Percentiles rank a stretch among this genome's conserved stretches.
Evolutionary conservation across 2,329 filamentous ascomycete genomes (phyloP).

Genomic region (Neocatenulostroma microsporum): DNA sequence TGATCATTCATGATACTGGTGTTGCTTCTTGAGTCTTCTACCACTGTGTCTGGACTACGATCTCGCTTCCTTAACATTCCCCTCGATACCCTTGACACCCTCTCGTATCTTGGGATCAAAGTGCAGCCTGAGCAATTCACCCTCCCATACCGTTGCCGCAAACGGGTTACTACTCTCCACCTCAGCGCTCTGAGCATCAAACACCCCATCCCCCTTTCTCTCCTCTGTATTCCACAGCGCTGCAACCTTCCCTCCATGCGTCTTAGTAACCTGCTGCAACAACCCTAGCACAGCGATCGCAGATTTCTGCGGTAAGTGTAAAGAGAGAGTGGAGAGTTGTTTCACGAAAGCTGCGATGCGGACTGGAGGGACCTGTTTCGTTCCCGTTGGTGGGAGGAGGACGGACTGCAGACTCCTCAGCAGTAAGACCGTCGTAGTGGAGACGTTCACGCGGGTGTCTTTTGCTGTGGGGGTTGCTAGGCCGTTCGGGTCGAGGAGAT

Average conservation of each 20-base stretch:
- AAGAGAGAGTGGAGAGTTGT: slow-evolving; percentile 69
- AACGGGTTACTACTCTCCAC: slow-evolving; percentile 87
- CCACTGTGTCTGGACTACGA: no score
- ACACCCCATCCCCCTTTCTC: slow-evolving; percentile 80
- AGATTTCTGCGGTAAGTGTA: slow-evolving; percentile 89
- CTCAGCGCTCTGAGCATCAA: slow-evolving; percentile 62
- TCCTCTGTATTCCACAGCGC: slow-evolving; percentile 95
- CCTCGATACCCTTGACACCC: slow-evolving; percentile 32
- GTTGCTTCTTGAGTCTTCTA: no score
- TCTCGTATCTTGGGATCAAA: slow-evolving; percentile 82
- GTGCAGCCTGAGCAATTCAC: slow-evolving; percentile 74
- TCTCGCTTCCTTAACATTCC: slow-evolving; percentile 16
- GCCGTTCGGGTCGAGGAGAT: slow-evolving; percentile 44
- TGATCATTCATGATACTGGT: no score
- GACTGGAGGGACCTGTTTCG: slow-evolving; percentile 68
- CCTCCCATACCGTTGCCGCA: slow-evolving; percentile 86
- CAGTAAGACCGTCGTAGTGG: slow-evolving; percentile 88
- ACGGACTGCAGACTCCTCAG: slow-evolving; percentile 77
- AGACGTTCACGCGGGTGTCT: slow-evolving; percentile 72
- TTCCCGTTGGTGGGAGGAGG: slow-evolving; percentile 66
- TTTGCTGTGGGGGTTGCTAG: slow-evolving; percentile 47
- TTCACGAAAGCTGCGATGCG: slow-evolving; percentile 90
- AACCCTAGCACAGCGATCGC: slow-evolving; percentile 71
- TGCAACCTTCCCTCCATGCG: slow-evolving; percentile 72
- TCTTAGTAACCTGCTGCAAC: slow-evolving; percentile 67